Conservation (phyloP, 2,329 filamentous ascomycete genomes). For the Phialocephala subalpina region DNA sequence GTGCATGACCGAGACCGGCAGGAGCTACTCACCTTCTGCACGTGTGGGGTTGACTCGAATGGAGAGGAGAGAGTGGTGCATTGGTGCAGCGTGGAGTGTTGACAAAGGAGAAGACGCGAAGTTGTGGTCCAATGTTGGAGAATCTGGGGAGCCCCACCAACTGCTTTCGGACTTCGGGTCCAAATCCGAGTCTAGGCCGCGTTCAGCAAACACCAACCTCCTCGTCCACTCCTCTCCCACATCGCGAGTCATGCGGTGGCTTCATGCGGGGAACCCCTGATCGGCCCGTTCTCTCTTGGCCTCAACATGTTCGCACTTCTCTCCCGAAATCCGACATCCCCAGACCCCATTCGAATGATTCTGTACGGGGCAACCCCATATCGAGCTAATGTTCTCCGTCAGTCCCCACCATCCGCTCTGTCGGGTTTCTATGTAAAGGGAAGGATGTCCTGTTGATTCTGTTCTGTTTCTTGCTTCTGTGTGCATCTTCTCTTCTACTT, state of each 20-base stretch:
- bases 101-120: conserved; percentile 3
- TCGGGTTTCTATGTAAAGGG: conserved; percentile 9
- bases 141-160: conserved; percentile 6
- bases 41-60: conserved; percentile 14
- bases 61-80: not conserved
- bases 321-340: conserved; percentile 30
- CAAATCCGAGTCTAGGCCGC: conserved; percentile 14
- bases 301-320: conserved; percentile 18
- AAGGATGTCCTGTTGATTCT: not conserved
- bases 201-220: not conserved
- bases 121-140: conserved; percentile 6
- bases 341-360: conserved; percentile 20
- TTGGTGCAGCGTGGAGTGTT: not conserved
- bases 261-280: not conserved
- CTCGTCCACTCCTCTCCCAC: not conserved
- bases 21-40: conserved; percentile 11
- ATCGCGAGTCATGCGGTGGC: not conserved
- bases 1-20: conserved; percentile 6
- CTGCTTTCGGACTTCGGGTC: conserved; percentile 21
- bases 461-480: not conserved
- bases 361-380: conserved; percentile 22
- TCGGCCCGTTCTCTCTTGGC: not conserved
- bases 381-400: conserved; percentile 20
- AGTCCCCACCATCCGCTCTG: conserved; percentile 4
- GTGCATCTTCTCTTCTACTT: not conserved